Evolutionary conservation across 345 rosid species (phyloP), one percentile per base, ranked within the genome.

Genomic region (Laguncularia racemosa): DNA sequence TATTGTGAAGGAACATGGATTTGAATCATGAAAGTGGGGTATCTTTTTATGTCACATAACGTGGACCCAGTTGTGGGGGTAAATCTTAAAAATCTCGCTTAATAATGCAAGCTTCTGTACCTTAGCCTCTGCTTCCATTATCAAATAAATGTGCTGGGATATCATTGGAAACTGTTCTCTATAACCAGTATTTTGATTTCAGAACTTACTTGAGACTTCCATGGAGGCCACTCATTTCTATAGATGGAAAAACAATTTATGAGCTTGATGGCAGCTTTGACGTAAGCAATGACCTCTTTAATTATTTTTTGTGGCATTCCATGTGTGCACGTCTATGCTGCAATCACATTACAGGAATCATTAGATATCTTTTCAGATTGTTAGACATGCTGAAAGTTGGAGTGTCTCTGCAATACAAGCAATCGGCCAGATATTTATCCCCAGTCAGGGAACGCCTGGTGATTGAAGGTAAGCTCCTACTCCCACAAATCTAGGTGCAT

Each of bases 131-230:
- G 11, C 16, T 43, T 14, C 26, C 15, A 14, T 10, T 50, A 17
- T 18, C 2, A 14, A 16, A 44, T 14, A 14, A 19, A 11, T 12
- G 44, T 47, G 20, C 60, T 17, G 19, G n/a, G 15, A 33, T 55
- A 2, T n/a, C 2, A 18, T 15, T 11, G 20, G 47, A 21, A 17
- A 11, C 14, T 43, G 40, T 43, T 55, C 2, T 45, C 23, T 44
- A 20, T 20, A 1, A 51, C 13, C 48, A 17, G 21, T 20, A 20
- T 23, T 46, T 51, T 52, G 51, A 33, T 33, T 33, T 65, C 81
- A 92, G 98, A 71, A 92, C 95, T 46, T 83, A 76, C 86, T 76
- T 92, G 61, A 86, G 75, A 71, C 83, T 88, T 66, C 96, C 91
- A 1, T 85, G 96, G 93, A 79, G 69, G 67, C 93, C 93, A 28